Percentiles rank a stretch among this genome's conserved stretches.
Evolutionary conservation across 495 filamentous ascomycete genomes (phyloP).

Genomic region (Penicillium atrosanguineum): DNA sequence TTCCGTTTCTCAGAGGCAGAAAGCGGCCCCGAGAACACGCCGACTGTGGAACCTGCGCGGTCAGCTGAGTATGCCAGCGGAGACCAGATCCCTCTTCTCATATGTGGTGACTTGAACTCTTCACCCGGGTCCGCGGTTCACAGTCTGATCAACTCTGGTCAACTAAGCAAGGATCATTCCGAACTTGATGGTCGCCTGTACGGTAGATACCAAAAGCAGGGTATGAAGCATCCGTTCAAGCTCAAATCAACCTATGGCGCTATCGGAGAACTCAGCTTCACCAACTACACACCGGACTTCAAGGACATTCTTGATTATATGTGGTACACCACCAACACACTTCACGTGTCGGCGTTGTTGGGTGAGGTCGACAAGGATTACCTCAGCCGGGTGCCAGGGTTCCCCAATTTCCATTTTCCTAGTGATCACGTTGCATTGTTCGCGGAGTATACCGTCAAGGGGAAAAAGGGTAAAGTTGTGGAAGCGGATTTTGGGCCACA

Average conservation of each 20-base stretch:
- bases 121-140: conserved; percentile 80
- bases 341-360: conserved; percentile 83
- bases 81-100: conserved; percentile 82
- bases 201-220: conserved; percentile 86
- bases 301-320: conserved; percentile 92
- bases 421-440: conserved; percentile 93
- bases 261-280: conserved; percentile 82
- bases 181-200: conserved; percentile 75
- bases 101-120: conserved; percentile 97
- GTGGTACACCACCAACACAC: conserved; percentile 90
- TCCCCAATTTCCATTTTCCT: conserved; percentile 96
- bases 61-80: conserved; percentile 78
- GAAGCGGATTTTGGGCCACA: conserved; percentile 63
- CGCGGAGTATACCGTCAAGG: conserved; percentile 89
- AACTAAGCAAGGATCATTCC: conserved; percentile 65
- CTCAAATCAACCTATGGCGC: conserved; percentile 81
- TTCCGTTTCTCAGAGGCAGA: conserved; percentile 63
- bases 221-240: conserved; percentile 91
- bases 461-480: conserved; percentile 76
- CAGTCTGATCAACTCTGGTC: conserved; percentile 76
- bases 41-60: conserved; percentile 54
- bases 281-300: conserved; percentile 93
- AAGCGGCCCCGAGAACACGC: conserved; percentile 51
- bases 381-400: conserved; percentile 85
- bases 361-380: conserved; percentile 90